phyloP scores from a whole-genome alignment of 208 protist species.

The Trypanosoma theileri region DNA sequence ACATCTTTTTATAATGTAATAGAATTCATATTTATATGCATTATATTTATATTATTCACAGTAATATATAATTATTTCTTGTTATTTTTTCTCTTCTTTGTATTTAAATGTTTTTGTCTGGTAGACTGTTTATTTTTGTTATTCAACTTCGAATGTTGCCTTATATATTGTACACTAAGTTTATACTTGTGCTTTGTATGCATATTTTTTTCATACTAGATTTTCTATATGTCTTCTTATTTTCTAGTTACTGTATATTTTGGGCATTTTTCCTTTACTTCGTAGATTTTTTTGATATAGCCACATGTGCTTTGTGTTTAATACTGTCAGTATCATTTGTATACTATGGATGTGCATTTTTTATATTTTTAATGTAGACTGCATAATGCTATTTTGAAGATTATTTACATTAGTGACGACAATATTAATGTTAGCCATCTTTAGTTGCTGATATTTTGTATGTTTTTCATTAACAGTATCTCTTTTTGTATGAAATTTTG shows the following conservation, averaged over 20 bases:
- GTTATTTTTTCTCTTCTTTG: conserved; percentile 87
- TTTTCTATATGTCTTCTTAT: conserved; percentile 79
- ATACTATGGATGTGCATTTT: conserved; percentile 70
- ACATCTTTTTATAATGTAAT: conserved; percentile 77
- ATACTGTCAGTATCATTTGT: conserved; percentile 62
- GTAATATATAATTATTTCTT: conserved; percentile 82
- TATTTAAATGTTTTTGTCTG: conserved; percentile 89
- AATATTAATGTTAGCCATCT: conserved; percentile 50
- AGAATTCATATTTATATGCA: conserved; percentile 70
- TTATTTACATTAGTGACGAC: conserved; percentile 46
- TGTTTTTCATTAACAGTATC: conserved; percentile 72
- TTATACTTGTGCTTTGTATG: conserved; percentile 81
- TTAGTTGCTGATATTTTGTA: conserved; percentile 79
- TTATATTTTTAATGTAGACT: conserved; percentile 80
- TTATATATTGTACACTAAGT: conserved; percentile 71
- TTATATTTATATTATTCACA: conserved; percentile 82
- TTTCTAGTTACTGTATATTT: conserved; percentile 75
- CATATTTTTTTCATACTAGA: conserved; percentile 78
- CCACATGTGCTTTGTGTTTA: conserved; percentile 70
- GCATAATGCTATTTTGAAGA: conserved; percentile 73
- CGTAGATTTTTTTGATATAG: conserved; percentile 78
- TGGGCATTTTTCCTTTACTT: conserved; percentile 82
- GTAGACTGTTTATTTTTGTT: conserved; percentile 80
- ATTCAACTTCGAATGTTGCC: conserved; percentile 80
- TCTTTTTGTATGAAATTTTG: conserved; percentile 86